Evolutionary conservation across 208 protist genomes (phyloP).

Genomic region (Trypanosoma platydactyli): DNA sequence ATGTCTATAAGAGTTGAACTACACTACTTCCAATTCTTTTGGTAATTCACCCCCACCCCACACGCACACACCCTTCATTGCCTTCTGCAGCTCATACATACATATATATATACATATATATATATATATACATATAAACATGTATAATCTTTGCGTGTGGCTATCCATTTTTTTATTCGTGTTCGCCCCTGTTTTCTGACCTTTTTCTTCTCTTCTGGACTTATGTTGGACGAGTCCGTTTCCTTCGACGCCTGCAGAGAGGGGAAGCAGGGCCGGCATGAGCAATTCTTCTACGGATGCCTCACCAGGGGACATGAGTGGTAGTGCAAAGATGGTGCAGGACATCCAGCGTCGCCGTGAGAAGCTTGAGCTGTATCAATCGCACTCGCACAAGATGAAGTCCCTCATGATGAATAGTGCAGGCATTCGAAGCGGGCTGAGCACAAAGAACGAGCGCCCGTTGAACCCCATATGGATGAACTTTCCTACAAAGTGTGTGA

Average conservation of each 20-base stretch:
- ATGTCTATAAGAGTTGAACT: too few relatives aligned
- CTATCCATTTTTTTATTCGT: constrained; percentile 16
- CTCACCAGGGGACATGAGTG: not conserved
- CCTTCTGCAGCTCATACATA: too few relatives aligned
- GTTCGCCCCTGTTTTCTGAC: constrained; percentile 12
- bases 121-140: too few relatives aligned
- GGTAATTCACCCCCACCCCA: not conserved
- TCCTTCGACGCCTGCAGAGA: not conserved
- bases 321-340: constrained; percentile 34
- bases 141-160: too few relatives aligned
- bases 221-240: not conserved
- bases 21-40: not conserved
- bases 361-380: constrained; percentile 76
- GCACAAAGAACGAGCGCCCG: constrained; percentile 41
- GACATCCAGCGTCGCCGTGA: constrained; percentile 47
- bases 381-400: constrained; percentile 83
- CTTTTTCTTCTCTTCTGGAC: constrained; percentile 23
- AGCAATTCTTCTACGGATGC: not conserved
- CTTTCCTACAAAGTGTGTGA: constrained; percentile 71
- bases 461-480: constrained; percentile 75
- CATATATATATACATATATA: too few relatives aligned
- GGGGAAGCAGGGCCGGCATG: not conserved
- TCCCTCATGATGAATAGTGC: constrained; percentile 81
- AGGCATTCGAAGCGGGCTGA: constrained; percentile 54
- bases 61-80: too few relatives aligned